Evolutionary conservation across 805 yeast genomes (phyloP).

Genomic region (Suhomyces prunicola): DNA sequence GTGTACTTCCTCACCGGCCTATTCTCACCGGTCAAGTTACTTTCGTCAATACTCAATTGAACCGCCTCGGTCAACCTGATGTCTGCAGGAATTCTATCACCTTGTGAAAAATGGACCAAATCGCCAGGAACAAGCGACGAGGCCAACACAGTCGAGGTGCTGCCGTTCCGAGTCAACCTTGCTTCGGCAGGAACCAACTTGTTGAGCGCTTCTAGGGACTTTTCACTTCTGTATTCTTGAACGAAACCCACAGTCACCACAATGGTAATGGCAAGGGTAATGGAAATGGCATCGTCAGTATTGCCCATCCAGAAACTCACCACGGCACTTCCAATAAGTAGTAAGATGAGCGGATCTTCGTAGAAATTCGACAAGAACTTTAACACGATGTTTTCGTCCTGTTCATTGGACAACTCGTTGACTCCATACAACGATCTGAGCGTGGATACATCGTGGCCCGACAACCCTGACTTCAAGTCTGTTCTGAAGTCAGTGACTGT

Average conservation of each 20-base stretch:
- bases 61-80: conserved; percentile 74
- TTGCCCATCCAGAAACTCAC: conserved; percentile 93
- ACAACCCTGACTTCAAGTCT: conserved; percentile 56
- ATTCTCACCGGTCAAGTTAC: conserved; percentile 93
- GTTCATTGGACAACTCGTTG: conserved; percentile 75
- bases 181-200: conserved; percentile 97
- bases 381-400: conserved; percentile 67
- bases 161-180: conserved; percentile 79
- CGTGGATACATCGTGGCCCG: conserved; percentile 64
- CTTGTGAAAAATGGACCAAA: conserved; percentile 81
- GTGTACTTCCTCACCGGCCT: conserved; percentile 72
- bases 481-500: conserved; percentile 63
- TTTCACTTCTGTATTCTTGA: conserved; percentile 94
- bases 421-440: conserved; percentile 75
- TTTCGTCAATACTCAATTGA: conserved; percentile 85
- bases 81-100: conserved; percentile 97
- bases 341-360: conserved; percentile 85
- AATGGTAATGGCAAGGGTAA: conserved; percentile 84
- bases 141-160: conserved; percentile 79
- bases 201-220: conserved; percentile 88
- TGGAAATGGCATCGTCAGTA: conserved; percentile 91
- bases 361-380: conserved; percentile 79
- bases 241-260: conserved; percentile 97
- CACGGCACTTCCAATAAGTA: conserved; percentile 85
- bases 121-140: conserved; percentile 94